A percentile compares a stretch with the other conserved stretches of the same genome.
Conservation (phyloP, 495 filamentous ascomycete genomes). For the Daldinia loculata region DNA sequence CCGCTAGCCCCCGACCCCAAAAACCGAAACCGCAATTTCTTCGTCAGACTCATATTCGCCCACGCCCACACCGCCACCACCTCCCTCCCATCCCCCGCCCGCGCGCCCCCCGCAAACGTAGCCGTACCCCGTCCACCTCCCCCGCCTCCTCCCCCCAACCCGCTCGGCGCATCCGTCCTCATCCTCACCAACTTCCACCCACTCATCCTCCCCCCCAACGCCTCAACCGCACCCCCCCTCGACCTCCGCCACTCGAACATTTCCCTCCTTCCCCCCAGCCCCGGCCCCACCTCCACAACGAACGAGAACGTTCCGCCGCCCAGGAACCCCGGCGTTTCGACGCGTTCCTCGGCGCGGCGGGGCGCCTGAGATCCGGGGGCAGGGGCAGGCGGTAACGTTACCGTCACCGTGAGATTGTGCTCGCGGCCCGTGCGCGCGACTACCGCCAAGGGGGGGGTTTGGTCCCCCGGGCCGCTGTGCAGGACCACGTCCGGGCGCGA, state of each 20-base stretch:
- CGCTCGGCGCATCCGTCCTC: conserved; percentile 6
- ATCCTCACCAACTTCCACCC: conserved; percentile 47
- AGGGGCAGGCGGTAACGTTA: conserved; percentile 18
- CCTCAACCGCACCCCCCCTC: conserved; percentile 31
- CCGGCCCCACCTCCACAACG: conserved; percentile 26
- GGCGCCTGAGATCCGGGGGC: neutral
- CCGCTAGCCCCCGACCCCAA: conserved; percentile 41
- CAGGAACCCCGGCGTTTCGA: conserved; percentile 11
- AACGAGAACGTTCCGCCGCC: conserved; percentile 22
- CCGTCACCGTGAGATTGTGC: neutral
- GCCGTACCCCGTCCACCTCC: neutral
- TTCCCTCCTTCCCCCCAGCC: too few species aligned
- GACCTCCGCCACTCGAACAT: conserved; percentile 47
- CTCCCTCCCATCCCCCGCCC: conserved; percentile 40
- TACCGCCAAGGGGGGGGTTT: conserved; percentile 29
- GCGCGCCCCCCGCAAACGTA: neutral
- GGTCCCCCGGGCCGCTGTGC: conserved; percentile 32
- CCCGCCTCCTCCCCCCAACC: conserved; percentile 1
- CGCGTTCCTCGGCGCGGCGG: conserved; percentile 15
- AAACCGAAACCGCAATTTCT: conserved; percentile 41
- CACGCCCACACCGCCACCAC: conserved; percentile 43
- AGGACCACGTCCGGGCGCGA: conserved; percentile 32
- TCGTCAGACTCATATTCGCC: conserved; percentile 24
- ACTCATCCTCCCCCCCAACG: conserved; percentile 9
- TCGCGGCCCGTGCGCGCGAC: neutral